These are phyloP conservation scores for Dictyostelium firmibasis DNA, from an alignment of 78 protist species.

Conservation along the genomic window DNA sequence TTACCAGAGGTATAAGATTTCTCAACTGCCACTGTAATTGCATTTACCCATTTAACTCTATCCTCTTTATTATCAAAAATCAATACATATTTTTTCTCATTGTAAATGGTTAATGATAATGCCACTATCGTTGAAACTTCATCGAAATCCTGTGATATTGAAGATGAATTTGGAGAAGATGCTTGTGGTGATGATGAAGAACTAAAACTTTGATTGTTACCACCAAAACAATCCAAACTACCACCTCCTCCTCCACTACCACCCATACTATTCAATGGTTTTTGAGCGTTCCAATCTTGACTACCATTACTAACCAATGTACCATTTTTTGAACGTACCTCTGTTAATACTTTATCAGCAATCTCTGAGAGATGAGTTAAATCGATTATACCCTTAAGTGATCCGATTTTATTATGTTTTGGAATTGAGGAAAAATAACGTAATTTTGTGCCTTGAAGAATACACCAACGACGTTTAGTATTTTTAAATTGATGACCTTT, in stretches of 20 bases:
- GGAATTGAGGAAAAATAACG: conserved; percentile 41
- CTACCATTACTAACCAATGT: neutral
- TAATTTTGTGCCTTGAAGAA: conserved; percentile 45
- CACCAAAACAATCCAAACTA: conserved; percentile 12
- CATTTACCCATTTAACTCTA: conserved; percentile 41
- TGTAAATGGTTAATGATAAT: conserved; percentile 24
- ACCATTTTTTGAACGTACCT: conserved; percentile 10
- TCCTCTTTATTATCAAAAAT: conserved; percentile 46
- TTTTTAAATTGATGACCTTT: conserved; percentile 73
- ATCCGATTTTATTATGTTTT: conserved; percentile 37
- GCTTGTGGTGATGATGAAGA: neutral
- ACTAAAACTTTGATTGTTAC: neutral
- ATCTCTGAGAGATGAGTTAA: conserved; percentile 59
- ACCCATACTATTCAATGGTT: neutral
- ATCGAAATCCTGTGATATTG: neutral
- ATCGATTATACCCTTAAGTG: conserved; percentile 60
- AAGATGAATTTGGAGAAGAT: neutral
- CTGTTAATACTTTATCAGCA: conserved; percentile 26
- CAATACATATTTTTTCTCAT: conserved; percentile 52
- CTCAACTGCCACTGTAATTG: conserved; percentile 32
- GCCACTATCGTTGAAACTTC: conserved; percentile 24
- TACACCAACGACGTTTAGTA: conserved; percentile 64
- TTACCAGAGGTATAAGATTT: neutral
- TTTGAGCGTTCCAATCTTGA: neutral
- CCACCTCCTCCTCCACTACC: neutral